Conservation (phyloP, 495 filamentous ascomycete genomes). For the Bacidia rubella region DNA sequence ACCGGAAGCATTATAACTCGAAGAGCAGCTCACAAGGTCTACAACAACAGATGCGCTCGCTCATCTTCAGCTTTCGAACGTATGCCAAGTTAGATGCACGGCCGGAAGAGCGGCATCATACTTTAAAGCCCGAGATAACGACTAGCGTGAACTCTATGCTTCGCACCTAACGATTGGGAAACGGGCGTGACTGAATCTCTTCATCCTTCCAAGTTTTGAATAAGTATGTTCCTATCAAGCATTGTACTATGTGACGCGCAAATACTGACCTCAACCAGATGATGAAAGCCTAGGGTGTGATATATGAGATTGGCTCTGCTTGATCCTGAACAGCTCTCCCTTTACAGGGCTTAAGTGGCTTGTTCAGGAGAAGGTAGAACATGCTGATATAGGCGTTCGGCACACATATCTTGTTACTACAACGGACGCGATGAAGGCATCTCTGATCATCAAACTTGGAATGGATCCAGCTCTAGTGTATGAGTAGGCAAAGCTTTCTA, state of each 20-base stretch:
- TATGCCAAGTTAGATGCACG: too few species aligned
- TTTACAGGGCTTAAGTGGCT: constrained; percentile 81
- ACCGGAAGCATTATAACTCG: too few species aligned
- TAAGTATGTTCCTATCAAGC: constrained; percentile 46
- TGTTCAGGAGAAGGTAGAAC: constrained; percentile 49
- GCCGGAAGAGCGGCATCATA: too few species aligned
- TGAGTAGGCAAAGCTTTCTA: background rate
- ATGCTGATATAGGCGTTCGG: constrained; percentile 95
- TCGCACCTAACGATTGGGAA: background rate
- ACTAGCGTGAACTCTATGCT: background rate
- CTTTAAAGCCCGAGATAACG: too few species aligned
- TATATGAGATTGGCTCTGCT: constrained; percentile 62
- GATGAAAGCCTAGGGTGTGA: constrained; percentile 99
- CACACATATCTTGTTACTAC: constrained; percentile 93
- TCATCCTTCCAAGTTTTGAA: constrained; percentile 98
- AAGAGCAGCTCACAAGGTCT: too few species aligned
- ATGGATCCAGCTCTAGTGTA: constrained; percentile 15
- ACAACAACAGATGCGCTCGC: too few species aligned
- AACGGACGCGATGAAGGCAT: constrained; percentile 96
- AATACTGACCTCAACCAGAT: constrained; percentile 52
- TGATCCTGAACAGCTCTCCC: constrained; percentile 62
- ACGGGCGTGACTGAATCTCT: constrained; percentile 25
- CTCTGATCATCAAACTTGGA: constrained; percentile 66
- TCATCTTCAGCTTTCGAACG: too few species aligned
- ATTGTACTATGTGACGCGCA: background rate